Percentiles rank a stretch among this genome's conserved stretches.
Evolutionary conservation across 495 filamentous ascomycete species (phyloP).

Genomic region (Aspergillus ostianus): DNA sequence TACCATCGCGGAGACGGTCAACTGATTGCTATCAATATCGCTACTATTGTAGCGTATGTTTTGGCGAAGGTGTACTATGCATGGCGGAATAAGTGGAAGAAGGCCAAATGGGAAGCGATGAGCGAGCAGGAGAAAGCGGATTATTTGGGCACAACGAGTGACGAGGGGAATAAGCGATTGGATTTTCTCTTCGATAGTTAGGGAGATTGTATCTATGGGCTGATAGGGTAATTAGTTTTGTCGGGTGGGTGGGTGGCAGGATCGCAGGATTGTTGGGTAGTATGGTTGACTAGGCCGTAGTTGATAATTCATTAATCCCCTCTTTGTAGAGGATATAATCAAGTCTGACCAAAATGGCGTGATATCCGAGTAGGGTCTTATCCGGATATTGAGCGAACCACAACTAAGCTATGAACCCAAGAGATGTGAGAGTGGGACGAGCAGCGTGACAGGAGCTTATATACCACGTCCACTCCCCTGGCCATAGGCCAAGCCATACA

Average conservation of each 20-base stretch:
- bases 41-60: conserved; percentile 37
- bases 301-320: too few relatives aligned
- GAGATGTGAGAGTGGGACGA: background rate
- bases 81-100: conserved; percentile 30
- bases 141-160: conserved; percentile 34
- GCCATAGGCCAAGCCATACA: too few relatives aligned
- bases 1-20: conserved; percentile 52
- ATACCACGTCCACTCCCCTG: too few relatives aligned
- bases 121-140: conserved; percentile 20
- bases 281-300: background rate
- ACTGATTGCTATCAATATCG: conserved; percentile 45
- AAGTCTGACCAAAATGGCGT: too few relatives aligned
- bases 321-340: too few relatives aligned
- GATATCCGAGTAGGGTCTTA: too few relatives aligned
- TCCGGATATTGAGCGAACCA: too few relatives aligned
- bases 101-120: conserved; percentile 19
- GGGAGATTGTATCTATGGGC: background rate
- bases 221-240: too few relatives aligned
- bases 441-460: too few relatives aligned
- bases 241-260: background rate
- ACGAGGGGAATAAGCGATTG: conserved; percentile 37
- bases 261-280: background rate
- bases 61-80: conserved; percentile 41
- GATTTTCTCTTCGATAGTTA: conserved; percentile 35
- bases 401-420: background rate